Evolutionary conservation across 2,329 filamentous ascomycete species (phyloP).

Genomic region (Verticillium isaacii): DNA sequence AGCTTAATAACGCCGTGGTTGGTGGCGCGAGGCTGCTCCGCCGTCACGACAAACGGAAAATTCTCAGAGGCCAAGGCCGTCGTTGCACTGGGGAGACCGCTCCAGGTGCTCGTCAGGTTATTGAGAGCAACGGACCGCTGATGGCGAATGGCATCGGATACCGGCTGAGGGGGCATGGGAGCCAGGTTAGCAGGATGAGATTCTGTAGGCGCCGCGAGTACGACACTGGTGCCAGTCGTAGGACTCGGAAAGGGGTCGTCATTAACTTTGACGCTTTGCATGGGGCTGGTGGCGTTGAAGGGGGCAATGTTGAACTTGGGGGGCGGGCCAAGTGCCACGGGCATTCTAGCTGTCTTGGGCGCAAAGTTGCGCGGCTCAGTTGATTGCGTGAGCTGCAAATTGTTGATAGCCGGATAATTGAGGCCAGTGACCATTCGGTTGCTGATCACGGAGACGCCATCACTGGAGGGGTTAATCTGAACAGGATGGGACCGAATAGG

Average conservation of each 20-base stretch:
- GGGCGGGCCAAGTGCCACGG: not conserved
- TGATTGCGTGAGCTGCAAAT: not conserved
- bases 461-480: not conserved
- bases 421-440: not conserved
- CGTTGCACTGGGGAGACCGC: conserved; percentile 26
- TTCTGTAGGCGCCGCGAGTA: not conserved
- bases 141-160: not conserved
- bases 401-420: not conserved
- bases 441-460: too few relatives aligned
- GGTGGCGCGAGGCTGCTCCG: conserved; percentile 20
- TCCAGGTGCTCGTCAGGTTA: not conserved
- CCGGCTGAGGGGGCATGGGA: not conserved
- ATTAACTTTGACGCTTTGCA: too few relatives aligned
- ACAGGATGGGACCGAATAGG: not conserved
- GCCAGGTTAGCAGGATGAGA: not conserved
- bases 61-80: conserved; percentile 29
- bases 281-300: not conserved
- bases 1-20: conserved; percentile 43
- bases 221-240: not conserved
- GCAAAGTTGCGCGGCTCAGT: not conserved
- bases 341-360: not conserved
- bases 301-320: not conserved
- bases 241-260: not conserved
- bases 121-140: not conserved
- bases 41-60: conserved; percentile 43